Evolutionary conservation across 768 basidiomycete genomes (phyloP).

Genomic region (Mycena galericulata): DNA sequence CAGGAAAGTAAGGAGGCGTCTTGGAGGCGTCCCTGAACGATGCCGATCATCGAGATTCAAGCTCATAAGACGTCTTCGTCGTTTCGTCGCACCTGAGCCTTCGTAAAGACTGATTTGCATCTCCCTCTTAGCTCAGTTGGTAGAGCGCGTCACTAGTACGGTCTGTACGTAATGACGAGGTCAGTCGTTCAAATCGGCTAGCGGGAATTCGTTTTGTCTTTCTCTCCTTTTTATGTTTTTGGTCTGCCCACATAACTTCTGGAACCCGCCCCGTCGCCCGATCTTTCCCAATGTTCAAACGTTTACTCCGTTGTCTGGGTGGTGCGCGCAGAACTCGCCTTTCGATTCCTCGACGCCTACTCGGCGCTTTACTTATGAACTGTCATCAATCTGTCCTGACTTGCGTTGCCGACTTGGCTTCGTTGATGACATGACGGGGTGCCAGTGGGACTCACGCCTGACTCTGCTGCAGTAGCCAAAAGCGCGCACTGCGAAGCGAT

Average conservation of each 20-base stretch:
- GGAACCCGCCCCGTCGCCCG: not conserved
- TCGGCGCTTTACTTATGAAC: no score
- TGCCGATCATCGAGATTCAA: no score
- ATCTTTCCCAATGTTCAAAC: no score
- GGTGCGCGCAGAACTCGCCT: no score
- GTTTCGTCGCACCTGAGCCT: no score
- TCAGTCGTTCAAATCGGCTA: slow-evolving; percentile 36
- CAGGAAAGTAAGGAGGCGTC: no score
- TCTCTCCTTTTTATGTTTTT: not conserved
- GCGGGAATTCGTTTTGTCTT: slow-evolving; percentile 22
- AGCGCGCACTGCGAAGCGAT: not conserved
- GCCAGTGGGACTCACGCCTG: not conserved
- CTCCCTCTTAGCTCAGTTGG: slow-evolving; percentile 69
- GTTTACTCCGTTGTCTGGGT: no score
- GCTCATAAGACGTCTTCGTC: no score
- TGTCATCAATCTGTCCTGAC: no score
- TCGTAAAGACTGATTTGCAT: no score
- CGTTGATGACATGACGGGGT: slow-evolving; percentile 1
- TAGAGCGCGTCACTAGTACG: slow-evolving; percentile 68
- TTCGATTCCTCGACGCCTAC: no score
- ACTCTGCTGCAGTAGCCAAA: slow-evolving; percentile 6
- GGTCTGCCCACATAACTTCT: not conserved
- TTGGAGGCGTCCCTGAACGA: no score
- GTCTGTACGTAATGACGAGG: slow-evolving; percentile 12
- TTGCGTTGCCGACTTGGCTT: not conserved